Evolutionary conservation across 108 stramenopile species (phyloP), one percentile per base, ranked within the genome.

Genomic region (Chaetoceros muelleri): DNA sequence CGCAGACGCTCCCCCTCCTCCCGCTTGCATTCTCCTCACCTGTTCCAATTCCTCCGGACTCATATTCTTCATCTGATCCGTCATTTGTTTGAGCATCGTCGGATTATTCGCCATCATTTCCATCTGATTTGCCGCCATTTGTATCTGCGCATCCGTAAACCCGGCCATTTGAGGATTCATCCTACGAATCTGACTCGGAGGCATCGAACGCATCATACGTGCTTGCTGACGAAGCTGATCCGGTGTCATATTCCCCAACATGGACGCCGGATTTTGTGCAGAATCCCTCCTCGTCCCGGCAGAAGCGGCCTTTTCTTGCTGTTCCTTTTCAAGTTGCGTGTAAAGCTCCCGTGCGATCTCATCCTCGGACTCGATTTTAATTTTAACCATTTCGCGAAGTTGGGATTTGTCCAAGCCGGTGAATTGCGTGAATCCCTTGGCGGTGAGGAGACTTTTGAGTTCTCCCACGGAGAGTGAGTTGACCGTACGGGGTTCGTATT

Each of bases 101-200:
- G 87, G 87, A 70, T 86, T 74, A 44, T 49, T 53, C 22, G 84
- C 84, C 79, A 85, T 84, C 56, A 56, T 57, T 57, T 83, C 79
- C 68, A 86, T 81, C 58, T 83, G 82, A 1, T 19, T 55, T 28
- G 75, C 74, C 5, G 79, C 71, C 54, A 65, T 55, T 53, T 70
- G 55, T 25, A 85, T 79, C 53, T 82, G 76, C 3, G 59, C 71
- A 56, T 85, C 74, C 5, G 71, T 74, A 75, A 85, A 71, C 48
- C 72, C 40, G 30, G 75, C 75, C 65, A 85, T 49, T 30, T 74
- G 73, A n/a, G 84, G 84, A 47, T 85, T 81, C 44, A 76, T 72
- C 46, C 46, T 54, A 2, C 85, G 79, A 16, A 87, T 58, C 26
- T 62, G 50, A 47, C 71, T 80, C 3, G 75, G 75, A 10, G 58